These are phyloP conservation scores for Psophocarpus tetragonolobus DNA, from an alignment of 306 rosid species.

Conservation along the genomic window DNA sequence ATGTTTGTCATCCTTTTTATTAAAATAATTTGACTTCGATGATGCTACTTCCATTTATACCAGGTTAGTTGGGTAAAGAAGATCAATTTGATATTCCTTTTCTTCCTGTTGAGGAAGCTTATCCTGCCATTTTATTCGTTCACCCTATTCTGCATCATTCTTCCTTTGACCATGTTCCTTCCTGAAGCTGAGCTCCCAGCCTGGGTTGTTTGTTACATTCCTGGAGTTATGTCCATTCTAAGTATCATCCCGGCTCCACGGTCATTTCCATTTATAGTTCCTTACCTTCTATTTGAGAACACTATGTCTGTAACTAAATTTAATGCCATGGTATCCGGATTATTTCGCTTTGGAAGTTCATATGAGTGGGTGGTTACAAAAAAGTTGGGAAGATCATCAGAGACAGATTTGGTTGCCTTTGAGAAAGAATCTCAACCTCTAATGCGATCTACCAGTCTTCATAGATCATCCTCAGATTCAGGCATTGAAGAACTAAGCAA, in stretches of 20 bases:
- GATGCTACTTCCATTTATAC: conserved; percentile 35
- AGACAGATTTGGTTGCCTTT: conserved; percentile 72
- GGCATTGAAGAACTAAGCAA: conserved; percentile 80
- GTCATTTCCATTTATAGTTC: conserved; percentile 89
- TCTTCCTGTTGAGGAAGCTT: conserved; percentile 95
- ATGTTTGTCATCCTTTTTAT: conserved; percentile 14
- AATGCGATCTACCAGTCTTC: conserved; percentile 52
- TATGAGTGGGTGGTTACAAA: conserved; percentile 98
- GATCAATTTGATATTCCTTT: conserved; percentile 80
- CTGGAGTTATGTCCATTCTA: conserved; percentile 90
- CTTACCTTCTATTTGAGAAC: conserved; percentile 94
- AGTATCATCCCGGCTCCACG: conserved; percentile 85
- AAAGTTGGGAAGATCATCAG: conserved; percentile 95
- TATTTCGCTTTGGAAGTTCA: conserved; percentile 87
- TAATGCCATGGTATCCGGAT: conserved; percentile 98
- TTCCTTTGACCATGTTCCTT: conserved; percentile 96
- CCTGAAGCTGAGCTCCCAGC: conserved; percentile 98
- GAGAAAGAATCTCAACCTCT: conserved; percentile 78
- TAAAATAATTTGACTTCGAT: conserved; percentile 33
- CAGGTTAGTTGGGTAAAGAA: conserved; percentile 90
- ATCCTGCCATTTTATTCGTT: conserved; percentile 96
- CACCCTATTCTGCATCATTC: conserved; percentile 97
- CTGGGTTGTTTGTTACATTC: conserved; percentile 96
- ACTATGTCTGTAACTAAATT: conserved; percentile 98
- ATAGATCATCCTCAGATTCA: conserved; percentile 85